Evolutionary conservation across 1,284 basidiomycete species (phyloP).

Genomic region (Irpex sp.): DNA sequence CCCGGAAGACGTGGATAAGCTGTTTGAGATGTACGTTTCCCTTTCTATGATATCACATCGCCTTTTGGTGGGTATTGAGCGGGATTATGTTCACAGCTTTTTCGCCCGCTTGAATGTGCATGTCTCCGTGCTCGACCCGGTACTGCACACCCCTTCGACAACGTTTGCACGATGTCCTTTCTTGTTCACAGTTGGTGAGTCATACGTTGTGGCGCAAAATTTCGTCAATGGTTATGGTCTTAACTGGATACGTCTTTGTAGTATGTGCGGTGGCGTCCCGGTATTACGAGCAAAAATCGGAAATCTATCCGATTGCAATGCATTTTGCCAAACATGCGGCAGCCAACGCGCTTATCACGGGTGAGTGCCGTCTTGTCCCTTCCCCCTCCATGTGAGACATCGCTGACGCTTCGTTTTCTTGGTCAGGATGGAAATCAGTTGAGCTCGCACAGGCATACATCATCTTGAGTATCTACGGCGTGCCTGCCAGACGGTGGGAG

Average conservation of each 20-base stretch:
- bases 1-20: constrained; percentile 74
- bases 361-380: not conserved
- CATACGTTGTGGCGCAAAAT: not conserved
- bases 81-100: constrained; percentile 38
- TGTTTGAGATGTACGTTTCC: constrained; percentile 75
- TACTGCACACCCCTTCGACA: constrained; percentile 65
- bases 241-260: constrained; percentile 22
- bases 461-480: constrained; percentile 74
- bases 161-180: constrained; percentile 79
- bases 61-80: not conserved
- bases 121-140: constrained; percentile 69
- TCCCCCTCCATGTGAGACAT: not conserved
- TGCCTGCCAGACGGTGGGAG: constrained; percentile 78
- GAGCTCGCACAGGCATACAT: constrained; percentile 62
- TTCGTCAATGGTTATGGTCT: not conserved
- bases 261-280: constrained; percentile 78
- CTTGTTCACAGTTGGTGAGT: constrained; percentile 78
- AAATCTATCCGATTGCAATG: constrained; percentile 83
- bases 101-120: constrained; percentile 73
- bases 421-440: constrained; percentile 69
- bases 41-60: not conserved
- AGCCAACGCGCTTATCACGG: constrained; percentile 65
- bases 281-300: constrained; percentile 71
- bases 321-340: constrained; percentile 82
- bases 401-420: not conserved